Evolutionary conservation across 2,329 filamentous ascomycete species (phyloP), one percentile per base, ranked within the genome.

Genomic region (Aspergillus viridinutans): DNA sequence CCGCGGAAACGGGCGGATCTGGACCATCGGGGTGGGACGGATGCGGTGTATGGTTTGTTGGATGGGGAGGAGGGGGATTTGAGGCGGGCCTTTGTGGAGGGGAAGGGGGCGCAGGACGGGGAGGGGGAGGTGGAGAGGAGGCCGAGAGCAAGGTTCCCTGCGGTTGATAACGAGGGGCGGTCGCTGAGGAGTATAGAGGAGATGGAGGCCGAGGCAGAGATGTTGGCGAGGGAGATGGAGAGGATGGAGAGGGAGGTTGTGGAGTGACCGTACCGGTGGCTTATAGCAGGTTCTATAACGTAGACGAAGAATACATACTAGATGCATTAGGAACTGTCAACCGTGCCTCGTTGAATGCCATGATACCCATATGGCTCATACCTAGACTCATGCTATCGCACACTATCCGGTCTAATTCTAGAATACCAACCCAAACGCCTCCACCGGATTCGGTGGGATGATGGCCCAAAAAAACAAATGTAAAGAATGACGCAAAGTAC

Each of bases 41-140:
- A 96, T 74, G 85, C 84, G 58, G 83, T 99, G 52, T 97, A 99
- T 76, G 84, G 86, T 61, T 82, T 85, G 76, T 83, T 99, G 80
- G 90, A 96, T 67, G 84, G 83, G 28, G 90, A 96, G 74, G 88
- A 91, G 62, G 93, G 92, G 0, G 89, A 97, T 75, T 79, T 97
- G 14, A 89, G 88, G 5, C 84, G 82, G 40, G 86, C 86, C 54
- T 78, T 92, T 65, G 84, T 81, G 78, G 85, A 90, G 61, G 71
- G 73, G 55, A 66, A 47, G 67, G 65, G 25, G 25, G 25, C 25
- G 25, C 25, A 52, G 40, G 60, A 57, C 35, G 67, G 35, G 54
- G 4, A 25, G 40, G 62, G 59, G 66, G 53, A 54, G 55, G 69
- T 64, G 50, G 65, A 58, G 58, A 69, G 61, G 20, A 66, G 74